Evolutionary conservation across 352 stramenopile species (phyloP).

Genomic region (Globisporangium splendens): DNA sequence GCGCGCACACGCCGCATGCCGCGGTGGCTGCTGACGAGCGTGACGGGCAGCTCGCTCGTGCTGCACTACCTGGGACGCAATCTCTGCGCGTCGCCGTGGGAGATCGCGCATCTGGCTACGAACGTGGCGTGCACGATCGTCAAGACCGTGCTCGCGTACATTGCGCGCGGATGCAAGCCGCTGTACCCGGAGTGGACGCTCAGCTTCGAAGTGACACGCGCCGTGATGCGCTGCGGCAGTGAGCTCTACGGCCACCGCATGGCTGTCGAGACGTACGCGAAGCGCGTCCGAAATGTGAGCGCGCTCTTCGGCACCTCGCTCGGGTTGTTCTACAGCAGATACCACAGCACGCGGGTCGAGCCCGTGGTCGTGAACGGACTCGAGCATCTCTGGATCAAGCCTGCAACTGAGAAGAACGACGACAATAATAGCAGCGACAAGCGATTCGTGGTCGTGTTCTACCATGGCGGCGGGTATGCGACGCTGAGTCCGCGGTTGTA

Average conservation of each 20-base stretch:
- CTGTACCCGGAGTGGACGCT: constrained; percentile 31
- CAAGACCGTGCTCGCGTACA: constrained; percentile 9
- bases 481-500: constrained; percentile 14
- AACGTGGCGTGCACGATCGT: constrained; percentile 1
- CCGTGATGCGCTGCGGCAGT: constrained; percentile 21
- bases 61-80: background rate
- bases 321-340: constrained; percentile 22
- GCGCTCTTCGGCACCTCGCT: constrained; percentile 17
- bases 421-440: background rate
- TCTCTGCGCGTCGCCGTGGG: background rate
- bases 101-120: background rate
- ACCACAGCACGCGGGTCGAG: constrained; percentile 17
- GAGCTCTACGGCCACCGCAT: constrained; percentile 17
- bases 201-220: constrained; percentile 33
- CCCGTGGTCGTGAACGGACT: constrained; percentile 19
- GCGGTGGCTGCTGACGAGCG: background rate
- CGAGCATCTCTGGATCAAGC: constrained; percentile 18
- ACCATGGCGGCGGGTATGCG: constrained; percentile 18
- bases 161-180: constrained; percentile 5
- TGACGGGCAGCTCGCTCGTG: background rate
- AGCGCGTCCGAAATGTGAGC: constrained; percentile 17
- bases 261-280: constrained; percentile 17
- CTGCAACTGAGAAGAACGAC: background rate
- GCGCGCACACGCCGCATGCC: background rate
- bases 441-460: constrained; percentile 16